Conservation (phyloP, 805 yeast species). For the Jamesozyma piceae region DNA sequence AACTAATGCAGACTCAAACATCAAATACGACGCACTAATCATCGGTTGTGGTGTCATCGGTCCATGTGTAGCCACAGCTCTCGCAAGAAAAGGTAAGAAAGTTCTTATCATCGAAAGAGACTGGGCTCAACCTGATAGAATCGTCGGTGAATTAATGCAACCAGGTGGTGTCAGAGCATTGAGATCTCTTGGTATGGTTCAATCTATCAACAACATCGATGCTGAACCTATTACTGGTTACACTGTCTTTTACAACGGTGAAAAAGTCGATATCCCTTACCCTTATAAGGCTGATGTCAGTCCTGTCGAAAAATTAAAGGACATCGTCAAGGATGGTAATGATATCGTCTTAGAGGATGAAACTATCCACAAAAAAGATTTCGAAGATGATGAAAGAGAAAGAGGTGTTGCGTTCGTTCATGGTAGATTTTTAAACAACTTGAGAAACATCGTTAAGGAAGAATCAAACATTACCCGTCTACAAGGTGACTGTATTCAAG, state of each 20-base stretch:
- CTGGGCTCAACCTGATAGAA: conserved; percentile 87
- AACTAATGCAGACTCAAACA: conserved; percentile 23
- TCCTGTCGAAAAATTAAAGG: conserved; percentile 42
- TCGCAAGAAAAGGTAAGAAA: conserved; percentile 82
- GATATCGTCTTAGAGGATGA: conserved; percentile 45
- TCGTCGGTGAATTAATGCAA: conserved; percentile 94
- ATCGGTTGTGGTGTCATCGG: conserved; percentile 99
- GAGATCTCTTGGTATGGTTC: conserved; percentile 70
- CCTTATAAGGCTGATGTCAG: conserved; percentile 50
- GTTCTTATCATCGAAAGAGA: conserved; percentile 76
- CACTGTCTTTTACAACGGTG: conserved; percentile 57
- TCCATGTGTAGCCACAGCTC: conserved; percentile 80
- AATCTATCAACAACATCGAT: conserved; percentile 40
- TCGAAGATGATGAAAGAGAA: conserved; percentile 49
- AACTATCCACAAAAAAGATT: conserved; percentile 41
- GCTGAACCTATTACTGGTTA: conserved; percentile 77
- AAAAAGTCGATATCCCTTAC: conserved; percentile 54
- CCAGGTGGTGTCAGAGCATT: conserved; percentile 92
- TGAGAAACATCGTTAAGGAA: conserved; percentile 56
- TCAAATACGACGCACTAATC: conserved; percentile 67
- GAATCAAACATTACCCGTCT: conserved; percentile 70
- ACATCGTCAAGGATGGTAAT: conserved; percentile 47
- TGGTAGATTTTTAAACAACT: conserved; percentile 73
- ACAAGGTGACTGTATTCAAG: conserved; percentile 73
- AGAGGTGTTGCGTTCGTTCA: conserved; percentile 87